phyloP scores from a whole-genome alignment of 1,139 yeast genomes.

The Candida sanyaensis region DNA sequence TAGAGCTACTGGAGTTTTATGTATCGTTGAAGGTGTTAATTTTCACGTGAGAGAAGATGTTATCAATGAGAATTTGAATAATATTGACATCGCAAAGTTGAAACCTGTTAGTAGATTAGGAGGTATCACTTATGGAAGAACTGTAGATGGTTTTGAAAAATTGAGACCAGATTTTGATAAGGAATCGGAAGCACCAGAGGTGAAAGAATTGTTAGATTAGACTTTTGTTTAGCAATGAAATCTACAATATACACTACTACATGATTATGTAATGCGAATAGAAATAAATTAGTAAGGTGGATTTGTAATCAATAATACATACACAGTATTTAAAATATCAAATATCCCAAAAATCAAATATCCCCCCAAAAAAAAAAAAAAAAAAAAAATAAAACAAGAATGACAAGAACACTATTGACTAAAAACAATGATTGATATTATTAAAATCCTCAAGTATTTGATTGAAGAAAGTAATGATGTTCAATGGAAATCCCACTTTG shows the following conservation, averaged over 20 bases:
- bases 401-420: neutral
- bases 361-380: neutral
- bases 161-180: constrained; percentile 41
- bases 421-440: constrained; percentile 2
- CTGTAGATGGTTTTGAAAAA: constrained; percentile 42
- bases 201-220: constrained; percentile 9
- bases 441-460: constrained; percentile 1
- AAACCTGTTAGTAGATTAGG: constrained; percentile 60
- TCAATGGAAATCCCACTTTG: constrained; percentile 5
- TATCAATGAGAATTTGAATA: constrained; percentile 38
- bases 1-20: constrained; percentile 39
- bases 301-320: neutral
- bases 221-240: neutral
- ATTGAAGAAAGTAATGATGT: constrained; percentile 3
- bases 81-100: constrained; percentile 48
- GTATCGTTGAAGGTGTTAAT: constrained; percentile 55
- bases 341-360: neutral
- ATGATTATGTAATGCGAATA: neutral
- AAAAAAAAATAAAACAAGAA: neutral
- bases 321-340: neutral
- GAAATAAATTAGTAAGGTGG: neutral
- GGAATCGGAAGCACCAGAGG: constrained; percentile 13
- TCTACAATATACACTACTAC: neutral
- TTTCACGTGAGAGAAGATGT: constrained; percentile 61
- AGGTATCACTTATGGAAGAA: constrained; percentile 52